Percentiles rank a stretch among this genome's conserved stretches.
These are phyloP conservation scores for Fistulifera solaris DNA, from an alignment of 108 stramenopile genomes.

Conservation along the genomic window DNA sequence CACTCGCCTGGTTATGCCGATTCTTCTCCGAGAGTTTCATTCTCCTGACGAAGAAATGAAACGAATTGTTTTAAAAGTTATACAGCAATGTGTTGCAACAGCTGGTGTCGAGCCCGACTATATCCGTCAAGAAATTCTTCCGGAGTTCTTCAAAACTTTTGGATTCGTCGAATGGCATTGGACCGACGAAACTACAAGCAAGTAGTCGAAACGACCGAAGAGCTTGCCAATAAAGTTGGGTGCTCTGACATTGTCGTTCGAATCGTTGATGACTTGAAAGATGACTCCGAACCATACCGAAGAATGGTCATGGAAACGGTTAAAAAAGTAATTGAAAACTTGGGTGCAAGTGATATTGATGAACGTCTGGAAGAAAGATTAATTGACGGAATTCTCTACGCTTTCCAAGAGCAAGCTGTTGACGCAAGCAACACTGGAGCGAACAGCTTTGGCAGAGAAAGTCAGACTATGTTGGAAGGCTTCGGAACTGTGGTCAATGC, in stretches of 20 bases:
- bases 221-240: constrained; percentile 97
- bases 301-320: constrained; percentile 99
- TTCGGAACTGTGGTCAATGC: constrained; percentile 97
- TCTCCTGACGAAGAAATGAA: constrained; percentile 97
- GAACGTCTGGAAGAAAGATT: constrained; percentile 94
- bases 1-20: constrained; percentile 96
- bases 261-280: constrained; percentile 99
- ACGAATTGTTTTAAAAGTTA: constrained; percentile 95
- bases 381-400: constrained; percentile 97
- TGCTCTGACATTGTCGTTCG: constrained; percentile 89
- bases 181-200: constrained; percentile 95
- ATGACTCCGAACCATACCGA: constrained; percentile 97
- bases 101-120: constrained; percentile 97
- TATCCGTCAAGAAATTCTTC: constrained; percentile 93
- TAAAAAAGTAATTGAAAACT: constrained; percentile 85
- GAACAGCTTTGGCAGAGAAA: constrained; percentile 49
- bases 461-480: constrained; percentile 92
- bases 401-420: constrained; percentile 97
- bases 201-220: constrained; percentile 97
- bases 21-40: constrained; percentile 95
- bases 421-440: constrained; percentile 60
- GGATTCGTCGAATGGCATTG: constrained; percentile 98
- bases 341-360: constrained; percentile 93
- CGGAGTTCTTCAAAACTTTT: constrained; percentile 98
- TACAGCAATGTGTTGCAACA: constrained; percentile 97